Percentiles rank a stretch among this genome's conserved stretches.
Conservation (phyloP, 176 grass and related monocot genomes). For the barley (Hordeum vulgare) region DNA sequence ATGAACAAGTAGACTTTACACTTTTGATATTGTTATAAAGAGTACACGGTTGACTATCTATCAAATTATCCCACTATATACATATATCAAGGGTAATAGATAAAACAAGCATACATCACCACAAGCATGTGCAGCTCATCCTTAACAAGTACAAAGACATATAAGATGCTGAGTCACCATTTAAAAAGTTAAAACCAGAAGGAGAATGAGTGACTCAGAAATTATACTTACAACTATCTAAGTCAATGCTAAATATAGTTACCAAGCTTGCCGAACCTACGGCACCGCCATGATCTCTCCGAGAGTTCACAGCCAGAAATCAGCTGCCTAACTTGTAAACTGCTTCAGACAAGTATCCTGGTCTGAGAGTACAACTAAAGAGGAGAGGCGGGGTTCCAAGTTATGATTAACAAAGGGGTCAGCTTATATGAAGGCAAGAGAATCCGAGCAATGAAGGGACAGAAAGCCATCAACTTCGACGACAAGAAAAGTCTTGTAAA, state of each 20-base stretch:
- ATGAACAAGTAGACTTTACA: not conserved
- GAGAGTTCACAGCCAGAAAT: not conserved
- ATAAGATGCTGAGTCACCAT: not conserved
- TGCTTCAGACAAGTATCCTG: not conserved
- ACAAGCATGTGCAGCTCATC: not conserved
- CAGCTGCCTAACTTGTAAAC: not conserved
- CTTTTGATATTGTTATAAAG: not conserved
- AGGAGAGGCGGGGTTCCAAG: constrained; percentile 1
- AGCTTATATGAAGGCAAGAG: constrained; percentile 26
- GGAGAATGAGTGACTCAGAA: not conserved
- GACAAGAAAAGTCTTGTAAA: not conserved
- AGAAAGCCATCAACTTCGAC: not conserved
- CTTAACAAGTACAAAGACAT: not conserved
- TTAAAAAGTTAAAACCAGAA: not conserved
- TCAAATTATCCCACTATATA: not conserved
- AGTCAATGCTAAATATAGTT: not conserved
- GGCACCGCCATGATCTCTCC: not conserved
- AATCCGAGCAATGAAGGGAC: not conserved
- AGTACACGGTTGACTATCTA: constrained; percentile 8
- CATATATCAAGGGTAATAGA: not conserved
- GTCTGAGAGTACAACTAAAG: not conserved
- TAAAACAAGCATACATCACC: not conserved
- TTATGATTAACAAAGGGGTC: not conserved
- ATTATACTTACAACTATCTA: not conserved
- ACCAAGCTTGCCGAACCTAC: not conserved